Conservation (phyloP, 768 basidiomycete genomes). For the Boletus eberwhitei region DNA sequence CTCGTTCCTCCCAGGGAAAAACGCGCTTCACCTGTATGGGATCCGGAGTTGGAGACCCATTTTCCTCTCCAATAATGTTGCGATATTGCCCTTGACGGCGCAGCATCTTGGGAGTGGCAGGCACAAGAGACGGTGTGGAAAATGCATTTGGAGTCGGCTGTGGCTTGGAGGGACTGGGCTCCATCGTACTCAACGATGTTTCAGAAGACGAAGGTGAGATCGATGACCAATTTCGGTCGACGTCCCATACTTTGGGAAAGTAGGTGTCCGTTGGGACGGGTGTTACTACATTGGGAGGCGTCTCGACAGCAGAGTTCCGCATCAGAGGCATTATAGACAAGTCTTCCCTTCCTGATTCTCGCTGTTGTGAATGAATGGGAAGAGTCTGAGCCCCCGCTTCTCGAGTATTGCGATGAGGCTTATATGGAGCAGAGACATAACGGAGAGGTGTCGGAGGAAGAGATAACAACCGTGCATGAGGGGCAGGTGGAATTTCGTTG, state of each 20-base stretch:
- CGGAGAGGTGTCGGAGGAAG: conserved; percentile 42
- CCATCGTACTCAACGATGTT: conserved; percentile 23
- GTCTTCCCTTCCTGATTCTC: conserved; percentile 35
- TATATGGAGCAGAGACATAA: conserved; percentile 17
- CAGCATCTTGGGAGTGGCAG: conserved; percentile 63
- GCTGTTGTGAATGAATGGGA: conserved; percentile 15
- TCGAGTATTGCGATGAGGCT: conserved; percentile 9
- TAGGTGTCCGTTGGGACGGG: conserved; percentile 65
- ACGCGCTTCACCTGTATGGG: conserved; percentile 66
- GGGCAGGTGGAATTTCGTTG: conserved; percentile 61
- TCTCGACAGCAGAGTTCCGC: conserved; percentile 82
- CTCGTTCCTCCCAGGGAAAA: conserved; percentile 94
- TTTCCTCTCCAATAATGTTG: conserved; percentile 47
- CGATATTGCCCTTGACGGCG: conserved; percentile 75
- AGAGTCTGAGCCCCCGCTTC: conserved; percentile 22
- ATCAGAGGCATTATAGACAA: conserved; percentile 60
- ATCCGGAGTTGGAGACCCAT: conserved; percentile 60
- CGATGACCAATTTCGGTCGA: conserved; percentile 37
- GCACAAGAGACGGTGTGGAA: conserved; percentile 57
- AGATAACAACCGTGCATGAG: conserved; percentile 45
- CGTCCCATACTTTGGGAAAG: conserved; percentile 88
- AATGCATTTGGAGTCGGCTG: conserved; percentile 36
- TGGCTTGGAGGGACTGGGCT: conserved; percentile 14
- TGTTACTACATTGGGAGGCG: conserved; percentile 67
- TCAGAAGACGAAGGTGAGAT: conserved; percentile 33